Conservation (phyloP, 2,329 filamentous ascomycete species). For the Huntiella savannae region DNA sequence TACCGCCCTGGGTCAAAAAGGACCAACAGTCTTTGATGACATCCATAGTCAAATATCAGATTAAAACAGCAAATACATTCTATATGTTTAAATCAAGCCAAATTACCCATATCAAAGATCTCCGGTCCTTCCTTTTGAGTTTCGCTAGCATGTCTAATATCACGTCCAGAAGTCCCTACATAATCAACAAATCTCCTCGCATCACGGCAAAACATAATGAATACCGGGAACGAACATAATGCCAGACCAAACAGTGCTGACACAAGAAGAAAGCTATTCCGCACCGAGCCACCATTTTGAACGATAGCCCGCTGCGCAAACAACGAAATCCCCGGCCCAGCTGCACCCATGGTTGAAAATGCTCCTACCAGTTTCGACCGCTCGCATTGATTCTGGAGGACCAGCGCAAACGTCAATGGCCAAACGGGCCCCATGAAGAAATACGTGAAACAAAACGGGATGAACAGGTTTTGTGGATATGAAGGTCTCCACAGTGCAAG, state of each 20-base stretch:
- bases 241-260: too few relatives aligned
- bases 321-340: constrained; percentile 54
- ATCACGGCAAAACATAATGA: constrained; percentile 27
- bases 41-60: constrained; percentile 21
- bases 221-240: constrained; percentile 25
- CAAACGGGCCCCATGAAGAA: constrained; percentile 73
- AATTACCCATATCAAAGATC: too few relatives aligned
- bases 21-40: constrained; percentile 40
- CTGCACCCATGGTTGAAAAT: constrained; percentile 58
- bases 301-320: constrained; percentile 54
- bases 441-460: constrained; percentile 51
- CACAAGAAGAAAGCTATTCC: constrained; percentile 42
- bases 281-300: constrained; percentile 37
- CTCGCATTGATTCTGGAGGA: constrained; percentile 61
- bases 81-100: too few relatives aligned
- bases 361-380: constrained; percentile 62
- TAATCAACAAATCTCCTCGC: constrained; percentile 27
- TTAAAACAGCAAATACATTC: too few relatives aligned
- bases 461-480: constrained; percentile 25
- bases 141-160: background rate
- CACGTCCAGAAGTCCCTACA: background rate
- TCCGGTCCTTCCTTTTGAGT: background rate
- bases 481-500: constrained; percentile 27
- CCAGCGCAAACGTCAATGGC: constrained; percentile 63
- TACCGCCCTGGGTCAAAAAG: constrained; percentile 47